Conservation (phyloP, 805 yeast genomes). For the Candida yuanshanica region DNA sequence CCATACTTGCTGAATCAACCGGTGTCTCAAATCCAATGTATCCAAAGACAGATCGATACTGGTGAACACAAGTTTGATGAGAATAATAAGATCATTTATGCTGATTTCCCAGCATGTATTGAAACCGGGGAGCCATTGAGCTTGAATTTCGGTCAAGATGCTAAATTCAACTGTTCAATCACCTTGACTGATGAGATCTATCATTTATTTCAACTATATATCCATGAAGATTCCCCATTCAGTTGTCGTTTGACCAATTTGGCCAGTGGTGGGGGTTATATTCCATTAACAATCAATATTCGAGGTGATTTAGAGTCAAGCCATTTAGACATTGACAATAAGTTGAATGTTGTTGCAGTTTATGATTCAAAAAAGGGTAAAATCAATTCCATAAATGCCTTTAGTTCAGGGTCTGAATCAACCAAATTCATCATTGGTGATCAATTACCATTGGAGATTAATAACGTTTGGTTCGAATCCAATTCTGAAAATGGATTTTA, state of each 20-base stretch:
- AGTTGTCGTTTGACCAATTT: slow-evolving; percentile 58
- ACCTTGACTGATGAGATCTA: slow-evolving; percentile 56
- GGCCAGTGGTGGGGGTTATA: slow-evolving; percentile 24
- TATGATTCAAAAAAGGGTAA: slow-evolving; percentile 24
- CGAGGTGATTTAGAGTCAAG: slow-evolving; percentile 63
- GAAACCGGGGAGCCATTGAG: slow-evolving; percentile 58
- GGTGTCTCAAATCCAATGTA: slow-evolving; percentile 48
- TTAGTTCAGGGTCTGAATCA: slow-evolving; percentile 50
- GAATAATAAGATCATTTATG: slow-evolving; percentile 49
- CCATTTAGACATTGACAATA: slow-evolving; percentile 61
- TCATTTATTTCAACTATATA: slow-evolving; percentile 68
- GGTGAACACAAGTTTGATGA: slow-evolving; percentile 73
- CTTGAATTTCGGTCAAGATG: slow-evolving; percentile 45
- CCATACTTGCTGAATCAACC: slow-evolving; percentile 34
- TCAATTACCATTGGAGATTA: slow-evolving; percentile 47
- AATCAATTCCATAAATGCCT: slow-evolving; percentile 39
- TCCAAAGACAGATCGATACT: slow-evolving; percentile 59
- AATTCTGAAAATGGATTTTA: slow-evolving; percentile 1
- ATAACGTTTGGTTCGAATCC: slow-evolving; percentile 47
- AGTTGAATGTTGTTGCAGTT: slow-evolving; percentile 43
- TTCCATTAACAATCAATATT: slow-evolving; percentile 59
- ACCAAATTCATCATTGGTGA: slow-evolving; percentile 65
- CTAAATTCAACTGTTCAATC: slow-evolving; percentile 55
- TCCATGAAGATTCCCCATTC: slow-evolving; percentile 74
- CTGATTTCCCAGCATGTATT: slow-evolving; percentile 53